These are phyloP conservation scores for Acanthamoeba sp. DNA, from an alignment of 208 protist genomes.

Conservation along the genomic window DNA sequence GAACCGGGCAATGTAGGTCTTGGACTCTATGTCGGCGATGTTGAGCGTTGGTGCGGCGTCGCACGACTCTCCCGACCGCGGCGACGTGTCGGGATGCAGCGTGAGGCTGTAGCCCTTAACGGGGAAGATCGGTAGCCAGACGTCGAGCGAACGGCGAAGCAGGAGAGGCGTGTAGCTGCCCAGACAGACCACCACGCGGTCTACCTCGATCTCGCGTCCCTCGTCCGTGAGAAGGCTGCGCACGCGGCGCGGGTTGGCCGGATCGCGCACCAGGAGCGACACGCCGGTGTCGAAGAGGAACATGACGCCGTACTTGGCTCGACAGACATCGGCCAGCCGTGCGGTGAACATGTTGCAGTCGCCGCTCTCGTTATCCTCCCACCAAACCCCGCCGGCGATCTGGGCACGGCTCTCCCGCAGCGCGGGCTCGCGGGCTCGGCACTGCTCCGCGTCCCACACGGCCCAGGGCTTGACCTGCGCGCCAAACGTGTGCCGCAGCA, in stretches of 20 bases:
- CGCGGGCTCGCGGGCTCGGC: background rate
- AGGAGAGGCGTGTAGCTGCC: conserved; percentile 55
- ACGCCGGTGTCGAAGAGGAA: conserved; percentile 57
- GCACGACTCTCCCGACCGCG: background rate
- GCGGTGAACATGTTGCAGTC: conserved; percentile 61
- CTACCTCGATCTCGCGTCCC: conserved; percentile 13
- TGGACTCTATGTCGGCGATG: conserved; percentile 58
- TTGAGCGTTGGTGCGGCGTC: conserved; percentile 47
- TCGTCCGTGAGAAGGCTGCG: conserved; percentile 8
- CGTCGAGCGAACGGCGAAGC: background rate
- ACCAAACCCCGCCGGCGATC: conserved; percentile 46
- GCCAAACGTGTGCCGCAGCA: background rate
- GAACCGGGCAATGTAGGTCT: conserved; percentile 56
- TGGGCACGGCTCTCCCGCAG: background rate
- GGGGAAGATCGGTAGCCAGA: conserved; percentile 51
- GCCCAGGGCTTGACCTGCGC: background rate
- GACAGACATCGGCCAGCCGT: conserved; percentile 36
- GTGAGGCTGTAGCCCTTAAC: conserved; percentile 64
- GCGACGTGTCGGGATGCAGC: background rate
- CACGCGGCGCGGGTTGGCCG: conserved; percentile 6
- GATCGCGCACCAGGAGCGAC: conserved; percentile 8
- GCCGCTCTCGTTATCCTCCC: conserved; percentile 64
- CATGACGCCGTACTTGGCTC: conserved; percentile 43
- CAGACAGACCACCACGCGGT: conserved; percentile 47
- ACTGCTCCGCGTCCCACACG: background rate